Evolutionary conservation across 2,329 filamentous ascomycete genomes (phyloP).

Genomic region (Drechslerella stenobrocha): DNA sequence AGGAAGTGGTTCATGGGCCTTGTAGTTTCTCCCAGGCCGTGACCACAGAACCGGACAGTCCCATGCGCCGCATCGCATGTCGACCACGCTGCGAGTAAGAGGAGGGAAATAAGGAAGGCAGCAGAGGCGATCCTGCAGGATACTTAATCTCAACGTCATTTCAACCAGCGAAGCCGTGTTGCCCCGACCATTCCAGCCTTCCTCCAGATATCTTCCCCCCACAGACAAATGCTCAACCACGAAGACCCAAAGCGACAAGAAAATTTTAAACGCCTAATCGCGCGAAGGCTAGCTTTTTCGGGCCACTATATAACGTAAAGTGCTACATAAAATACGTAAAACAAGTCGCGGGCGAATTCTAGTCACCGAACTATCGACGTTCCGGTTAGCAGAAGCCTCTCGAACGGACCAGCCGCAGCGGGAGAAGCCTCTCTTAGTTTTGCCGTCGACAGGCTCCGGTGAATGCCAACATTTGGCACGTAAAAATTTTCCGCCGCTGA

Average conservation of each 20-base stretch:
- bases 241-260: slow-evolving; percentile 20
- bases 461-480: not conserved
- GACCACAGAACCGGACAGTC: not conserved
- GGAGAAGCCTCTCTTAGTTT: slow-evolving; percentile 1
- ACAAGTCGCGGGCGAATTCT: slow-evolving; percentile 18
- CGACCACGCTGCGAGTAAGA: slow-evolving; percentile 24
- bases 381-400: slow-evolving; percentile 14
- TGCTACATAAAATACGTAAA: slow-evolving; percentile 35
- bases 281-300: slow-evolving; percentile 21
- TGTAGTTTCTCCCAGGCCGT: not conserved
- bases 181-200: not conserved
- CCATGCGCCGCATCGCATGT: slow-evolving; percentile 45
- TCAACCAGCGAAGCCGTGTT: slow-evolving; percentile 22
- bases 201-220: not conserved
- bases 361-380: slow-evolving; percentile 22
- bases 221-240: slow-evolving; percentile 3
- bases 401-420: slow-evolving; percentile 10
- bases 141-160: slow-evolving; percentile 49
- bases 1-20: slow-evolving; percentile 17
- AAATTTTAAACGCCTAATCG: slow-evolving; percentile 14
- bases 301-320: slow-evolving; percentile 44
- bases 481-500: no score
- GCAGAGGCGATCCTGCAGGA: slow-evolving; percentile 39
- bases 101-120: not conserved
- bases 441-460: not conserved